Conservation (phyloP, 495 filamentous ascomycete species). For the Neurospora sp. region DNA sequence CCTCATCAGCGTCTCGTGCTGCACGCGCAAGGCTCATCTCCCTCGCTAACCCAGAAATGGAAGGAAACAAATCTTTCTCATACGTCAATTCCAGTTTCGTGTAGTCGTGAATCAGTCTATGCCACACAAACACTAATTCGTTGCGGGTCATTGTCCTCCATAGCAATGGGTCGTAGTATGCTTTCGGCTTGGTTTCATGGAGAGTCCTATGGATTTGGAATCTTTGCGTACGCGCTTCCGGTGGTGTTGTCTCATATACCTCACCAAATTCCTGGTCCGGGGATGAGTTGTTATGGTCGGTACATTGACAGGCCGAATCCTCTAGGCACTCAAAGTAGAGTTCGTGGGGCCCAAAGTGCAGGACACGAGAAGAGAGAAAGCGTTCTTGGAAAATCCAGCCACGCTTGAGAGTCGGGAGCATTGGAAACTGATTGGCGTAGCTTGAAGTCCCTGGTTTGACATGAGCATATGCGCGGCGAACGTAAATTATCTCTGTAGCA, state of each 20-base stretch:
- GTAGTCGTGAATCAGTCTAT: constrained; percentile 10
- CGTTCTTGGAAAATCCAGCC: constrained; percentile 17
- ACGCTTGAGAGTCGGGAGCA: constrained; percentile 7
- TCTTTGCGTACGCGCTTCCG: too few relatives aligned
- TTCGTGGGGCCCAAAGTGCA: constrained; percentile 14
- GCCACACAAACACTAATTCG: not conserved
- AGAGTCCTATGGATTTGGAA: too few relatives aligned
- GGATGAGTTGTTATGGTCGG: too few relatives aligned
- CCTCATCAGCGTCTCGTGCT: not conserved
- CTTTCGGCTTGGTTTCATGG: not conserved
- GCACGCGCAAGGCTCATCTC: not conserved
- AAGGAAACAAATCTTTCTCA: constrained; percentile 13
- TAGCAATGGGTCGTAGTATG: not conserved
- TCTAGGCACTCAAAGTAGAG: constrained; percentile 10
- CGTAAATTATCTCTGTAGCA: not conserved
- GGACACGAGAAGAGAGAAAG: constrained; percentile 7
- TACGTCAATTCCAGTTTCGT: constrained; percentile 2
- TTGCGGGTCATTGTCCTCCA: not conserved
- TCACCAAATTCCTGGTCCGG: too few relatives aligned
- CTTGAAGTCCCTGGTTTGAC: not conserved
- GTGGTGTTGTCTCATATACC: too few relatives aligned
- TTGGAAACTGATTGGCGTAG: not conserved
- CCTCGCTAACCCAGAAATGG: constrained; percentile 8
- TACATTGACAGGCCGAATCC: constrained; percentile 9
- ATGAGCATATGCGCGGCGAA: constrained; percentile 3